A percentile compares a stretch with the other conserved stretches of the same genome.
Conservation (phyloP, 75 land plant species). For the Chamaecyparis obtusa region DNA sequence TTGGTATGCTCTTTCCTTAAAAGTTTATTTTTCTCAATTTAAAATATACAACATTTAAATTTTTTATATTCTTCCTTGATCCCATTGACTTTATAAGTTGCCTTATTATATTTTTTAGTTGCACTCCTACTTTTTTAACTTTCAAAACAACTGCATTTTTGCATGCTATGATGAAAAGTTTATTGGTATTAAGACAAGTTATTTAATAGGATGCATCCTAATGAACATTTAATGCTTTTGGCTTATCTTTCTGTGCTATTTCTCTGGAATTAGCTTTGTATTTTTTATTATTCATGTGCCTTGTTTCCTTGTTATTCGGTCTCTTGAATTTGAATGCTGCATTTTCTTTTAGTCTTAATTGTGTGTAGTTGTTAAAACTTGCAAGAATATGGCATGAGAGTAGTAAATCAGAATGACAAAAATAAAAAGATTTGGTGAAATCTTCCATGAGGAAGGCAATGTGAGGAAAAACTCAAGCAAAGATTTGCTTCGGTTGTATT, state of each 20-base stretch:
- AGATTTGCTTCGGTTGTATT: too few species aligned
- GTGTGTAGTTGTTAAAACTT: too few species aligned
- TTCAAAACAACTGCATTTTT: not conserved
- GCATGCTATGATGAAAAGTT: not conserved
- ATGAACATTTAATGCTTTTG: not conserved
- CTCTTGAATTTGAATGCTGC: not conserved
- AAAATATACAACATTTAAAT: too few species aligned
- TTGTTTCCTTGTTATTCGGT: not conserved
- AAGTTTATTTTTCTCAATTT: not conserved
- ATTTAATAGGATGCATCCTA: too few species aligned
- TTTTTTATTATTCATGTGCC: not conserved
- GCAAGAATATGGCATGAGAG: too few species aligned
- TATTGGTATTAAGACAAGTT: not conserved
- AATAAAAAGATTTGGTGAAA: too few species aligned
- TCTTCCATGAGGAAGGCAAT: too few species aligned
- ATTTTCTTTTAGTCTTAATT: not conserved
- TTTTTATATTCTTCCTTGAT: too few species aligned
- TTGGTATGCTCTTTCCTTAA: constrained; percentile 49
- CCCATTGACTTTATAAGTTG: not conserved
- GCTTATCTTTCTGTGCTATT: not conserved
- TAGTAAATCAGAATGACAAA: too few species aligned
- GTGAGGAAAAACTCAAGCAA: too few species aligned
- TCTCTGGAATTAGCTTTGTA: not conserved
- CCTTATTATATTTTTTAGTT: not conserved
- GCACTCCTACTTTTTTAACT: not conserved